Percentiles rank a stretch among this genome's conserved stretches.
Conservation (phyloP, 306 rosid genomes). For the Cercis canadensis region DNA sequence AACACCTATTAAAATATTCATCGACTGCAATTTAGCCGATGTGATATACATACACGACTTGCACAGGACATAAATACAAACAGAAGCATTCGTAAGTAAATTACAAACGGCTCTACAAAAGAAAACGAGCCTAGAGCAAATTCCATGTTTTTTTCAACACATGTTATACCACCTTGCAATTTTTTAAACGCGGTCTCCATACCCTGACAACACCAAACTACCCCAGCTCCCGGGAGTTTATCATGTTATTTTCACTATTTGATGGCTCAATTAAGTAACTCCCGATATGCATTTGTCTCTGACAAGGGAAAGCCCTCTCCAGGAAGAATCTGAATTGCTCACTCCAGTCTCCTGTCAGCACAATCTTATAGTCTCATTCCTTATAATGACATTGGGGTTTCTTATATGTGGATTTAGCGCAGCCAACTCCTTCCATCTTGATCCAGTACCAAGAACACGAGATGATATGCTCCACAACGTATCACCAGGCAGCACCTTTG, state of each 20-base stretch:
- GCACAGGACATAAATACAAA: not conserved
- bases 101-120: slow-evolving; percentile 29
- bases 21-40: slow-evolving; percentile 10
- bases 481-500: slow-evolving; percentile 74
- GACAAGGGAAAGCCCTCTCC: slow-evolving; percentile 17
- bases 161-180: slow-evolving; percentile 7
- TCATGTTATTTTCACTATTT: not conserved
- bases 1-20: not conserved
- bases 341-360: slow-evolving; percentile 39
- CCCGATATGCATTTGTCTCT: no score
- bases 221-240: not conserved
- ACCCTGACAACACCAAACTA: not conserved
- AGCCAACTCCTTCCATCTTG: slow-evolving; percentile 73
- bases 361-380: slow-evolving; percentile 57
- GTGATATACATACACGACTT: slow-evolving; percentile 21
- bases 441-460: slow-evolving; percentile 60
- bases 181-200: slow-evolving; percentile 17
- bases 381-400: slow-evolving; percentile 74
- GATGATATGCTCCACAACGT: slow-evolving; percentile 88
- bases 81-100: slow-evolving; percentile 12
- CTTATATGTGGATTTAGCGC: slow-evolving; percentile 65
- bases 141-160: not conserved
- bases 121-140: slow-evolving; percentile 21
- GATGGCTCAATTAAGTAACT: no score
- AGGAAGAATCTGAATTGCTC: slow-evolving; percentile 2